Percentiles rank a stretch among this genome's conserved stretches.
These are phyloP conservation scores for Yamadazyma mexicana DNA, from an alignment of 1,139 yeast genomes.

Conservation along the genomic window DNA sequence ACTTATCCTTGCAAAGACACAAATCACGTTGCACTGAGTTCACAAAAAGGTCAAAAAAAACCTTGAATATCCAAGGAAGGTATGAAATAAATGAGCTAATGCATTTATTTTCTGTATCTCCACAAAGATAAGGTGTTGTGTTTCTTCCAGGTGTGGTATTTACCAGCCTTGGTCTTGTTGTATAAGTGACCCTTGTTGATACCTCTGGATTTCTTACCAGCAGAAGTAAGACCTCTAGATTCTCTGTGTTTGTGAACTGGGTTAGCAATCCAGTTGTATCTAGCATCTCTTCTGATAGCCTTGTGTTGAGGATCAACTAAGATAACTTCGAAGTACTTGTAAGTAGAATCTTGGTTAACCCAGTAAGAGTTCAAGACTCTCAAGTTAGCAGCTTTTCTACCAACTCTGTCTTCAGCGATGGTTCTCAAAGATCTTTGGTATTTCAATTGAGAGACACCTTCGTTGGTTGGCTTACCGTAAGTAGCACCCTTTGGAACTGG, in stretches of 20 bases:
- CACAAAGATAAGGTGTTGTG: slow-evolving; percentile 98
- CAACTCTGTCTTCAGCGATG: slow-evolving; percentile 99
- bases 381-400: slow-evolving; percentile 98
- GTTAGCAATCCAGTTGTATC: slow-evolving; percentile 99
- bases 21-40: slow-evolving; percentile 3
- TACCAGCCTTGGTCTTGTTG: slow-evolving; percentile 98
- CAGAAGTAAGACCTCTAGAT: slow-evolving; percentile 97
- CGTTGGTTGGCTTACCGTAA: slow-evolving; percentile 99
- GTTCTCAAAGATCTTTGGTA: slow-evolving; percentile 98
- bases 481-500: slow-evolving; percentile 99
- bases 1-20: too few species aligned
- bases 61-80: neutral
- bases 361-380: slow-evolving; percentile 99
- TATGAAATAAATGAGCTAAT: slow-evolving; percentile 1
- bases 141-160: slow-evolving; percentile 99
- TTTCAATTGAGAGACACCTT: slow-evolving; percentile 98
- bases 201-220: slow-evolving; percentile 99
- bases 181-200: slow-evolving; percentile 99
- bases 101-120: slow-evolving; percentile 94
- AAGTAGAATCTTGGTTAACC: slow-evolving; percentile 99
- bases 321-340: slow-evolving; percentile 98
- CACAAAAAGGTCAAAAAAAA: neutral
- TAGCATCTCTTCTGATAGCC: slow-evolving; percentile 98
- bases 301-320: slow-evolving; percentile 96
- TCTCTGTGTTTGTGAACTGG: slow-evolving; percentile 99